Percentiles rank a stretch among this genome's conserved stretches.
These are phyloP conservation scores for Sherardia arvensis DNA, from an alignment of 257 asterid species.

Conservation along the genomic window DNA sequence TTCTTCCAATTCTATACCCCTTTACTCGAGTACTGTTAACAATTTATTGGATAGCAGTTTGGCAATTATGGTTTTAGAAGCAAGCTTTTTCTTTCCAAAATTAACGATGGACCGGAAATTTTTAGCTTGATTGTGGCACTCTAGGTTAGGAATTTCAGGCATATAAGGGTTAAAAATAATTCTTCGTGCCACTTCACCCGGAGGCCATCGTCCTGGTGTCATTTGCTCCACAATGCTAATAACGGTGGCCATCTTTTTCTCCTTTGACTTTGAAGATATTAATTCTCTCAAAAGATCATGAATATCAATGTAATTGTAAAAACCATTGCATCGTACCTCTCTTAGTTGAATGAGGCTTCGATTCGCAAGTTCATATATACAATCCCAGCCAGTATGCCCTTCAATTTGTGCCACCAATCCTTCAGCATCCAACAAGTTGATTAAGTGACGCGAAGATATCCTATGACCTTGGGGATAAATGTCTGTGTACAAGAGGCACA, in stretches of 20 bases:
- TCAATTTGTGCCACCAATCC: background rate
- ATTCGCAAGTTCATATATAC: constrained; percentile 17
- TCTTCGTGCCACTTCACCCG: constrained; percentile 8
- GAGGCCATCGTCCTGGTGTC: background rate
- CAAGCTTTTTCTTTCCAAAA: background rate
- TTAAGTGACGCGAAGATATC: background rate
- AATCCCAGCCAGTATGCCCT: background rate
- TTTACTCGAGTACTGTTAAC: background rate
- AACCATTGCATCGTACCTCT: background rate
- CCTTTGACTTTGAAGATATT: constrained; percentile 10
- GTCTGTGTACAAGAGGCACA: constrained; percentile 12
- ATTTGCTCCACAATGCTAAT: background rate
- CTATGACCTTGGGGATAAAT: background rate
- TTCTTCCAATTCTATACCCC: too few species aligned
- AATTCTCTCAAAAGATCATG: constrained; percentile 11
- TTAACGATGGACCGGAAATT: constrained; percentile 10
- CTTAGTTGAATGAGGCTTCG: constrained; percentile 18
- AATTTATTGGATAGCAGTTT: background rate
- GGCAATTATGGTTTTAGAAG: background rate
- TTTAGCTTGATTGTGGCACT: background rate
- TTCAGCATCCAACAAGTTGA: background rate
- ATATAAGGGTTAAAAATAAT: constrained; percentile 1
- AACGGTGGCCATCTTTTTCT: constrained; percentile 9
- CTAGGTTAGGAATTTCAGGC: background rate
- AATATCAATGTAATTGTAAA: background rate